A percentile compares a stretch with the other conserved stretches of the same genome.
Conservation (phyloP, 148 eudicot species). For the Arbutus unedo region DNA sequence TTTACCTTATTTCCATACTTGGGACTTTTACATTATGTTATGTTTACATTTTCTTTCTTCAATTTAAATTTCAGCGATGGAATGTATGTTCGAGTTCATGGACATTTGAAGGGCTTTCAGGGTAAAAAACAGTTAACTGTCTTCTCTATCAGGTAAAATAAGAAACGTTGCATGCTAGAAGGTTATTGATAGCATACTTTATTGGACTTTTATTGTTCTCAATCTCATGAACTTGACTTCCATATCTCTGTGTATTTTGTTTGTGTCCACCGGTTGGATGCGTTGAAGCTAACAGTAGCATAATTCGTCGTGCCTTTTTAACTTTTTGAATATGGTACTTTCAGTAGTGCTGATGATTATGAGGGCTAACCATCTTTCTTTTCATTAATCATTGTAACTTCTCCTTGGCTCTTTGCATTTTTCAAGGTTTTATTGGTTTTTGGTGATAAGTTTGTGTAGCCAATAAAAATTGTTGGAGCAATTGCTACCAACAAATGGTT, state of each 20-base stretch:
- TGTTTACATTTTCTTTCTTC: slow-evolving; percentile 5
- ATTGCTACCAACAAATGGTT: neutral
- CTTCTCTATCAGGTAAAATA: slow-evolving; percentile 66
- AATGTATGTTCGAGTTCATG: slow-evolving; percentile 76
- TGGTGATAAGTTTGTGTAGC: neutral
- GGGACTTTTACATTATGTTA: slow-evolving; percentile 4
- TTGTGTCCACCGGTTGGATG: slow-evolving; percentile 1
- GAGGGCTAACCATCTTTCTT: neutral
- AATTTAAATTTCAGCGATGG: slow-evolving; percentile 48
- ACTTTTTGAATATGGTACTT: neutral
- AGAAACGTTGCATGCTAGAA: neutral
- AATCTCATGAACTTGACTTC: neutral
- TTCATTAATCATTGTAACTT: neutral
- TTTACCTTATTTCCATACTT: slow-evolving; percentile 2
- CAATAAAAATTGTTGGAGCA: neutral
- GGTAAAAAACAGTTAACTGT: slow-evolving; percentile 72
- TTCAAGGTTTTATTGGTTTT: neutral
- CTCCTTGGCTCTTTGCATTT: neutral
- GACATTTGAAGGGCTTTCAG: slow-evolving; percentile 73
- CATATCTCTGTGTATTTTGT: neutral
- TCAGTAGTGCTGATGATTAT: neutral
- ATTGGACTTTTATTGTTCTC: neutral
- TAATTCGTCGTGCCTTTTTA: neutral
- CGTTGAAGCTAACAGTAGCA: neutral
- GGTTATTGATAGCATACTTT: neutral